Conservation (phyloP, 2,329 filamentous ascomycete species). For the Ceratocystis alfenasii region DNA sequence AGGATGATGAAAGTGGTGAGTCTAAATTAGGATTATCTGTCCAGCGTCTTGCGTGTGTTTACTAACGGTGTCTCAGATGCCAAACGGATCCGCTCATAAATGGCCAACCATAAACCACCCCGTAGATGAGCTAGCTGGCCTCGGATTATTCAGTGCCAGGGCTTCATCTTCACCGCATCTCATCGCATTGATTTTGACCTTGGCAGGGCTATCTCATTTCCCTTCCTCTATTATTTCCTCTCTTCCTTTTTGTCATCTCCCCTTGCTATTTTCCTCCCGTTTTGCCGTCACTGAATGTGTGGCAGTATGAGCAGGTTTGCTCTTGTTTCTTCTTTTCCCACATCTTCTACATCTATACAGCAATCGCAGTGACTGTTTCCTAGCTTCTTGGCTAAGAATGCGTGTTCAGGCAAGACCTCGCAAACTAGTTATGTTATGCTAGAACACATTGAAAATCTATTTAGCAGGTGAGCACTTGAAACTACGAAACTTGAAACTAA, state of each 20-base stretch:
- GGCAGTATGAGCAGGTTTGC: neutral
- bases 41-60: neutral
- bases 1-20: slow-evolving; percentile 20
- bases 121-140: no score
- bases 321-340: neutral
- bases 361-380: neutral
- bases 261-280: neutral
- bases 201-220: neutral
- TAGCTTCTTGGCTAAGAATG: neutral
- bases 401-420: neutral
- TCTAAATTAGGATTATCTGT: neutral
- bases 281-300: neutral
- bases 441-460: neutral
- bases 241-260: neutral
- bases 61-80: slow-evolving; percentile 11
- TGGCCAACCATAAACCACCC: neutral
- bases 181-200: neutral
- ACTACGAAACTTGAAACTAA: neutral
- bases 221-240: neutral
- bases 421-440: neutral
- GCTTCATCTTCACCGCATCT: no score
- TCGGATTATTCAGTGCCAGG: no score
- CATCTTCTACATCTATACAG: neutral
- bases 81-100: slow-evolving; percentile 17
- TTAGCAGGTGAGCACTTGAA: neutral